A percentile compares a stretch with the other conserved stretches of the same genome.
Conservation (phyloP, 2,329 filamentous ascomycete genomes). For the Fusarium sp. region DNA sequence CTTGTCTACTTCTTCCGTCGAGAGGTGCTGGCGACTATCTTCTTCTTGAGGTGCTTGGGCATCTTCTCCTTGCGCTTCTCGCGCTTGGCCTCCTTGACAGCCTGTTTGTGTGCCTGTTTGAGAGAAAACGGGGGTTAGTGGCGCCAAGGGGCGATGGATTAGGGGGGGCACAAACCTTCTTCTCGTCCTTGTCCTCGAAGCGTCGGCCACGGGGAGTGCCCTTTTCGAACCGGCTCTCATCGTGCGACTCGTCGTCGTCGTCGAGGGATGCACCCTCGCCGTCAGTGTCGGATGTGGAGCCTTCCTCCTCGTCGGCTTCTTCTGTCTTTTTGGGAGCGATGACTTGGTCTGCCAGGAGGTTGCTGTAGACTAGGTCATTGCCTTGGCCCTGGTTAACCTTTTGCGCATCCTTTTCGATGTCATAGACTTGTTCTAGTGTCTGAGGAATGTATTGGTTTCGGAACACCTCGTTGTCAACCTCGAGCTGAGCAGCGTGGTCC, state of each 20-base stretch:
- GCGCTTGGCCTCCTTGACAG: constrained; percentile 94
- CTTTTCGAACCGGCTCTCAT: constrained; percentile 71
- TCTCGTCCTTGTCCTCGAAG: constrained; percentile 91
- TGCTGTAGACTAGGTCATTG: constrained; percentile 84
- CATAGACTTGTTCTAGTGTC: constrained; percentile 94
- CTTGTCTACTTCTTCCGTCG: constrained; percentile 70
- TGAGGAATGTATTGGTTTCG: constrained; percentile 97
- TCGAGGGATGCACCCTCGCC: constrained; percentile 62
- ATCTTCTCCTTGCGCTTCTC: constrained; percentile 96
- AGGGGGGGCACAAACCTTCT: constrained; percentile 68
- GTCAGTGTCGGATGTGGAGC: constrained; percentile 56
- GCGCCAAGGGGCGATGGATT: not conserved
- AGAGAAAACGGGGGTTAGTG: constrained; percentile 38
- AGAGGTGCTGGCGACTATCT: constrained; percentile 73
- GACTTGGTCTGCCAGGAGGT: constrained; percentile 80
- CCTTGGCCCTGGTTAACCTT: constrained; percentile 80
- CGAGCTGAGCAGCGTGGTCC: constrained; percentile 68
- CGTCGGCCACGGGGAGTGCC: constrained; percentile 81
- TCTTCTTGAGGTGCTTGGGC: constrained; percentile 96
- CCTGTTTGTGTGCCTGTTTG: constrained; percentile 77
- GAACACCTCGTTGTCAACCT: constrained; percentile 92
- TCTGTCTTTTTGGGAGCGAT: constrained; percentile 55
- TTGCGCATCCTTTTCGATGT: constrained; percentile 90
- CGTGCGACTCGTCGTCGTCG: constrained; percentile 57
- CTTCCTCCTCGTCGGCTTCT: constrained; percentile 52